phyloP scores from a whole-genome alignment of 2,329 filamentous ascomycete genomes.

The Fulvia fulva region DNA sequence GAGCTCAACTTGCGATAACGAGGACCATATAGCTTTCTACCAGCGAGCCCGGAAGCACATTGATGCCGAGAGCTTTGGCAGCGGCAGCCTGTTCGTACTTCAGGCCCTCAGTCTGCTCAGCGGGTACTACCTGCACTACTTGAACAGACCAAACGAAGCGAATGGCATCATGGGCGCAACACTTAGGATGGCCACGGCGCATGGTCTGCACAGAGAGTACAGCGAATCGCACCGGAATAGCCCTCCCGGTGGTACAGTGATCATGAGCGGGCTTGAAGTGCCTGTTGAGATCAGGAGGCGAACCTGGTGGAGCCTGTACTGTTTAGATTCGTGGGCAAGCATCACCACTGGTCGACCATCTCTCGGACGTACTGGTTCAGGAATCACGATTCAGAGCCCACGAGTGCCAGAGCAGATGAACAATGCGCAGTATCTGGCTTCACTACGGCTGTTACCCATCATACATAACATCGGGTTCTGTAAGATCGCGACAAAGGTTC shows the following conservation, averaged over 20 bases:
- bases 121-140: conserved; percentile 34
- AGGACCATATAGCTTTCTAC: conserved; percentile 30
- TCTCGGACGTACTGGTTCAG: conserved; percentile 62
- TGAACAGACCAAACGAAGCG: conserved; percentile 33
- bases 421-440: conserved; percentile 43
- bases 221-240: conserved; percentile 37
- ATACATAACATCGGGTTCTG: conserved; percentile 76
- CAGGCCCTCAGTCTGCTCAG: conserved; percentile 31
- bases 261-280: conserved; percentile 39
- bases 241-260: conserved; percentile 31
- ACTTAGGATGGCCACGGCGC: conserved; percentile 31
- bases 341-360: conserved; percentile 68
- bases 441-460: conserved; percentile 64
- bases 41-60: conserved; percentile 30
- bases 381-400: conserved; percentile 63
- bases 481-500: conserved; percentile 72
- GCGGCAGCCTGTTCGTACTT: conserved; percentile 29
- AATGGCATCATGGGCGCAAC: conserved; percentile 33
- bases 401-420: conserved; percentile 40
- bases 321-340: conserved; percentile 69
- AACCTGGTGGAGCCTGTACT: conserved; percentile 73
- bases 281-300: conserved; percentile 60
- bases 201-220: conserved; percentile 33
- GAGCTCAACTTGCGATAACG: conserved; percentile 25
- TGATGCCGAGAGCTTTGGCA: conserved; percentile 29